Evolutionary conservation across 139 green algal genomes (phyloP), one percentile per base, ranked within the genome.

Genomic region (Dunaliella sp.): DNA sequence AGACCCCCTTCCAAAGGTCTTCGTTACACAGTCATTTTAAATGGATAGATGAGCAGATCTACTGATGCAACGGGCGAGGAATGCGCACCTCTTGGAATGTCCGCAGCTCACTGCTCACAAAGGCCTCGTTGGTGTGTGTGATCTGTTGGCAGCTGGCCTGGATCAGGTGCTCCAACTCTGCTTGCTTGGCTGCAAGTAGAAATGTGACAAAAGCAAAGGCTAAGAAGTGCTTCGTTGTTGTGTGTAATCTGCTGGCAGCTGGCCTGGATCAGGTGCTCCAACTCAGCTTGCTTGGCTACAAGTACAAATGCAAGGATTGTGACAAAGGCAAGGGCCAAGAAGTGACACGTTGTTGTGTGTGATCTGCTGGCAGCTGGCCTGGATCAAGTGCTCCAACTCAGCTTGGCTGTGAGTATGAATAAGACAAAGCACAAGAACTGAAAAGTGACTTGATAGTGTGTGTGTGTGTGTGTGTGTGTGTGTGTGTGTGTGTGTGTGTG

Each of bases 101-200:
- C 38, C 78, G 81, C 38, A 90, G 87, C 82, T 90, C 87, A 3
- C 83, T 79, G 0, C 72, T 85, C 57, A 87, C 85, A 82, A 93
- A 93, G 34, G 78, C 85, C 1, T 38, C 35, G 87, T 92, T 93
- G 32, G 80, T 73, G 0, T 89, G 90, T 22, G 80, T 59, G 22
- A 94, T 77, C n/a, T 80, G 82, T 22, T 59, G 38, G 37, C 86
- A 90, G 75, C 77, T 83, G 0, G 84, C 38, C 1, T 1, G 28
- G 22, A 90, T 36, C 0, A n/a, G 26, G 0, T 87, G 76, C 26
- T 37, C 28, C 1, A 91, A 31, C 28, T 84, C 80, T 26, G 77
- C 34, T 24, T 90, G 16, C 74, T 88, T 84, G n/a, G 83, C 77
- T 37, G 38, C 36, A 85, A 1, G 58, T 35, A 74, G 36, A 83